A percentile compares a stretch with the other conserved stretches of the same genome.
Conservation (phyloP, 495 filamentous ascomycete species). For the Achaetomiella virescens region DNA sequence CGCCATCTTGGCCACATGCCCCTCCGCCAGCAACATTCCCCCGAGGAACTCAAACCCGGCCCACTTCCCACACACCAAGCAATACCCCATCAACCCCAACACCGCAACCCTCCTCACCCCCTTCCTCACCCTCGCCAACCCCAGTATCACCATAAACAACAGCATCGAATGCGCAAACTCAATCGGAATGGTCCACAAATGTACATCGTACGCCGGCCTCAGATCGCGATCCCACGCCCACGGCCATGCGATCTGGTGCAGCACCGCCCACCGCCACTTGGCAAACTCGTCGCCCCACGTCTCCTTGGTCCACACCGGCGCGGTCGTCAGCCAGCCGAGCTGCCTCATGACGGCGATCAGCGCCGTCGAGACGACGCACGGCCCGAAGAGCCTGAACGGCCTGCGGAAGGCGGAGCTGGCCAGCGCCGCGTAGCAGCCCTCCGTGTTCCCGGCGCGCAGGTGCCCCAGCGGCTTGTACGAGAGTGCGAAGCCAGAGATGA, state of each 20-base stretch:
- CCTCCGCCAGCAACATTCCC: constrained; percentile 56
- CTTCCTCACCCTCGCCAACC: constrained; percentile 45
- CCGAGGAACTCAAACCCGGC: constrained; percentile 54
- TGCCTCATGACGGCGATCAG: constrained; percentile 51
- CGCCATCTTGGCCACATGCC: constrained; percentile 35
- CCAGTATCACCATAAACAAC: constrained; percentile 53
- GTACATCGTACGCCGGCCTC: constrained; percentile 51
- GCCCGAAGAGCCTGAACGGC: constrained; percentile 56
- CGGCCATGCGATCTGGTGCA: constrained; percentile 44
- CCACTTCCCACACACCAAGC: constrained; percentile 53
- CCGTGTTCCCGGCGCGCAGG: constrained; percentile 46
- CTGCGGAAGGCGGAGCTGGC: constrained; percentile 62
- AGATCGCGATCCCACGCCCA: constrained; percentile 51
- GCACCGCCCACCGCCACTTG: constrained; percentile 44
- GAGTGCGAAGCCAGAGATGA: constrained; percentile 64
- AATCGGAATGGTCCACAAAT: constrained; percentile 63
- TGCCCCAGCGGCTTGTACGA: constrained; percentile 57
- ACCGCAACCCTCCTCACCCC: constrained; percentile 43
- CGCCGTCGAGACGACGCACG: constrained; percentile 50
- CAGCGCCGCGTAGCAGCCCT: constrained; percentile 33
- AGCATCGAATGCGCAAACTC: constrained; percentile 59
- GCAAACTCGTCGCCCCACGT: constrained; percentile 41
- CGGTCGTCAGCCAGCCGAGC: constrained; percentile 38
- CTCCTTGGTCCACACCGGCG: constrained; percentile 8
- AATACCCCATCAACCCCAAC: constrained; percentile 45